Evolutionary conservation across 495 filamentous ascomycete species (phyloP).

Genomic region (Penicillium manginii): DNA sequence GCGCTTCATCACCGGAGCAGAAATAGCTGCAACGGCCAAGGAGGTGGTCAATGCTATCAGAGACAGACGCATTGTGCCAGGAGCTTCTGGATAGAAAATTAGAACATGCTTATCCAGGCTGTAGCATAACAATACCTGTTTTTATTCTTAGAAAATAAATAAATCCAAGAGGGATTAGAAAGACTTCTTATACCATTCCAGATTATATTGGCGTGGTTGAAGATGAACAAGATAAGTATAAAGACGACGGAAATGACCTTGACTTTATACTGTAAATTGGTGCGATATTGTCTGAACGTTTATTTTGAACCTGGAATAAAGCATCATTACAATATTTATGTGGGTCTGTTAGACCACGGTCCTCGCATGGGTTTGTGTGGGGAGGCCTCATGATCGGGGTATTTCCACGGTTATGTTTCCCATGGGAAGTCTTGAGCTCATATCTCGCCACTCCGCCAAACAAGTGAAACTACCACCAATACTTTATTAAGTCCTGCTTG

Average conservation of each 20-base stretch:
- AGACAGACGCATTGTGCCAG: neutral
- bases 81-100: neutral
- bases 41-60: neutral
- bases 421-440: neutral
- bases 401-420: neutral
- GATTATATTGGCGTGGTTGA: neutral
- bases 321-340: neutral
- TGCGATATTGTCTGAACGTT: neutral
- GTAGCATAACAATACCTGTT: neutral
- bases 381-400: neutral
- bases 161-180: neutral
- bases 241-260: neutral
- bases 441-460: neutral
- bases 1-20: neutral
- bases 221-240: neutral
- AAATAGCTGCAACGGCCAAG: neutral
- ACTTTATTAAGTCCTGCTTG: neutral
- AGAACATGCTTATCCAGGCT: neutral
- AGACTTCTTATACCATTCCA: too few species aligned
- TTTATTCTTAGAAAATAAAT: neutral
- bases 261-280: neutral
- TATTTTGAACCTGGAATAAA: neutral
- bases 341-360: neutral
- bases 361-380: neutral
- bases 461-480: neutral